Evolutionary conservation across 1,284 basidiomycete species (phyloP).

Genomic region (Gymnopus androsaceus): DNA sequence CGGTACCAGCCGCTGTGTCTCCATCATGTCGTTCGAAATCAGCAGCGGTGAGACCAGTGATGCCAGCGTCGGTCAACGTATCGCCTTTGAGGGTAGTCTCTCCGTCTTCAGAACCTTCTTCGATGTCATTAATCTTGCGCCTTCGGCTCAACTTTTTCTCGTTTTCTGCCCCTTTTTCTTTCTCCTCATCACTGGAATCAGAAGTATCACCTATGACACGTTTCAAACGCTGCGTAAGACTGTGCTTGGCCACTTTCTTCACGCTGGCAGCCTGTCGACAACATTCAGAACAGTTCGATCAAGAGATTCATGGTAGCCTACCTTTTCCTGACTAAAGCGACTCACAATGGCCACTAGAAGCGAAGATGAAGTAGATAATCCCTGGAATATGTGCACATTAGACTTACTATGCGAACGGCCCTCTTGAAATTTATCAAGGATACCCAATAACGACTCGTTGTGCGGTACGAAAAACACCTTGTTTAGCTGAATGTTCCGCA

Average conservation of each 20-base stretch:
- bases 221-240: slow-evolving; percentile 69
- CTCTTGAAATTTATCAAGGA: slow-evolving; percentile 90
- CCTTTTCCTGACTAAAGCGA: slow-evolving; percentile 59
- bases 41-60: not conserved
- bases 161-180: slow-evolving; percentile 28
- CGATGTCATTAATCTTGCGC: slow-evolving; percentile 28
- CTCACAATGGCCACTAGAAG: slow-evolving; percentile 76
- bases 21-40: not conserved
- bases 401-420: slow-evolving; percentile 73
- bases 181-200: slow-evolving; percentile 39
- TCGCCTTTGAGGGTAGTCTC: slow-evolving; percentile 36
- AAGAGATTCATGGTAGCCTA: slow-evolving; percentile 21
- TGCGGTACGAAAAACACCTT: slow-evolving; percentile 84
- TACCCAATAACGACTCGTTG: slow-evolving; percentile 84
- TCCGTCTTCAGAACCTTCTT: slow-evolving; percentile 34
- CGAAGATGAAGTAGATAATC: not conserved
- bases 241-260: slow-evolving; percentile 69
- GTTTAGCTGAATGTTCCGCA: slow-evolving; percentile 80
- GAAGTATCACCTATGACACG: slow-evolving; percentile 68
- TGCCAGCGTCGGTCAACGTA: not conserved
- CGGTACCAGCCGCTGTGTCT: not conserved
- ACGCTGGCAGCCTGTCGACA: slow-evolving; percentile 57
- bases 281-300: slow-evolving; percentile 27
- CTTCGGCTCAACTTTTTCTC: slow-evolving; percentile 26
- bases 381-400: not conserved